Evolutionary conservation across 495 filamentous ascomycete genomes (phyloP).

Genomic region (Penicillium cinerascens): DNA sequence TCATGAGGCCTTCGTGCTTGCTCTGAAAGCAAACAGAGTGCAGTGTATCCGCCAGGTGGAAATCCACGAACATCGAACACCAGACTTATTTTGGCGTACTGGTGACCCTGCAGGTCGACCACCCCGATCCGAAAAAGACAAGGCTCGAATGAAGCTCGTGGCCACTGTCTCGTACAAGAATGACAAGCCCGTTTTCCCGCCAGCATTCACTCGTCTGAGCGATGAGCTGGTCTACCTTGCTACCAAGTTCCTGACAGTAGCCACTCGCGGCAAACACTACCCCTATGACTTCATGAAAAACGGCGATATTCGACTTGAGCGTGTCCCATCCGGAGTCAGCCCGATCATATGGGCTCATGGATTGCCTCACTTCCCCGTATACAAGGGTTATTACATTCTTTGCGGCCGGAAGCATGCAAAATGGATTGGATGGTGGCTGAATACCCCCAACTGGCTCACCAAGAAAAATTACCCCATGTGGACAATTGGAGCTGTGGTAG

Average conservation of each 20-base stretch:
- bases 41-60: not conserved
- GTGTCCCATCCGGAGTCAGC: slow-evolving; percentile 11
- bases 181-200: slow-evolving; percentile 9
- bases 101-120: not conserved
- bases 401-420: slow-evolving; percentile 13
- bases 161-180: not conserved
- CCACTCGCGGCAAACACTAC: not conserved
- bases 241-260: slow-evolving; percentile 8
- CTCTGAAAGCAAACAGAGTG: not conserved
- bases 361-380: slow-evolving; percentile 21
- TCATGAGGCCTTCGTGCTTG: not conserved
- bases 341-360: slow-evolving; percentile 23
- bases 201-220: slow-evolving; percentile 11
- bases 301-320: slow-evolving; percentile 13
- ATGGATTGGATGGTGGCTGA: slow-evolving; percentile 7
- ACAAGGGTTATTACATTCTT: slow-evolving; percentile 23
- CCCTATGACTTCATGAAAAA: slow-evolving; percentile 17
- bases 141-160: not conserved
- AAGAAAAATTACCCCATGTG: slow-evolving; percentile 3
- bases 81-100: not conserved
- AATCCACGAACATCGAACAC: not conserved
- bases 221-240: slow-evolving; percentile 26
- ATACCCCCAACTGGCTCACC: not conserved
- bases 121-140: not conserved
- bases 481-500: slow-evolving; percentile 17